Base-by-base conservation (phyloP, 192 early-diverging fungal genomes). In the Umbelopsis ramanniana region DNA sequence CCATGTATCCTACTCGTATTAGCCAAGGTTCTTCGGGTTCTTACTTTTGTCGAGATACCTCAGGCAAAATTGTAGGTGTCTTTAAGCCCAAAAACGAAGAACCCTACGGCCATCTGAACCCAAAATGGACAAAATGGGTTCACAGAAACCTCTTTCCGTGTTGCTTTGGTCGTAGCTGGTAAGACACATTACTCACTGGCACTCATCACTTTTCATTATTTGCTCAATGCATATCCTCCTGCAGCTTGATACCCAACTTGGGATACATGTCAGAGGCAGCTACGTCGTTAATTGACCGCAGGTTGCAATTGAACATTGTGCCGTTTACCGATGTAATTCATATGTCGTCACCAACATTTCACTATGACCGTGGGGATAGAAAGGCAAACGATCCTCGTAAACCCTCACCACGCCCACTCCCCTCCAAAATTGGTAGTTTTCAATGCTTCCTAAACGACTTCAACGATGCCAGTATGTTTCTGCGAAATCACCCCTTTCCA, bases 81-180 rank as follows among this genome's bases (percentile, higher is more conserved):
- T 97, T 96, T 78, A 97, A 97, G 72, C 96, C 86, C 70, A 93
- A 88, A 82, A 92, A 88, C 75, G 93, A 85, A 77, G 89, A 90
- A 53, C 88, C 87, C 7, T 91, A 90, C 66, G 87, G 90, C 9
- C 79, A 82, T 4, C 69, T 91, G 35, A 93, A 91, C 73, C 88
- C 88, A 3, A 96, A 97, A 79, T 97, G 94, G 95, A 88, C 91
- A 2, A 96, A 97, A 75, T 97, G 93, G 93, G 82, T 96, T 21
- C 96, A 97, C 70, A 81, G 92, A 17, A 94, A 94, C 75, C 60
- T 95, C 17, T 91, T 94, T 57, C 93, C 93, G 5, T 97, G 94
- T 74, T 94, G 89, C 66, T 97, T 97, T 87, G 95, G 95, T 1
- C 84, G 93, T 23, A 89, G 84, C 45, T 95, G 92, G 84, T 83